phyloP scores from a whole-genome alignment of 73 alveolate genomes.

The Blepharisma japonicum region DNA sequence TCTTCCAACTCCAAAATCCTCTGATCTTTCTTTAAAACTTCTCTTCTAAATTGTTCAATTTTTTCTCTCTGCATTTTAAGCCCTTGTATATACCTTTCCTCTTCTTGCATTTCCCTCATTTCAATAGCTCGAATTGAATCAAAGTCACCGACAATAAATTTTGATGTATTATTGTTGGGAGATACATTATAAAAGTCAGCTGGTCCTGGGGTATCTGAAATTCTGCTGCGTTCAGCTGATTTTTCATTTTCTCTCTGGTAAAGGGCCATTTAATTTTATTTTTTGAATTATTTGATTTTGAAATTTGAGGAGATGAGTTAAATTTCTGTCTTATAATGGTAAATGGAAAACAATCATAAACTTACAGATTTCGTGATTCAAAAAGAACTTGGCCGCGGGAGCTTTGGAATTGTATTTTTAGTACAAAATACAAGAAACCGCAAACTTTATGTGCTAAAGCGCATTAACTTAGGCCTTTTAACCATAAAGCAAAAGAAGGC shows the following conservation, averaged over 20 bases:
- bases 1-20: background rate
- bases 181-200: too few relatives aligned
- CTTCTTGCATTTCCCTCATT: constrained; percentile 17
- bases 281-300: too few relatives aligned
- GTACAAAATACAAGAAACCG: constrained; percentile 62
- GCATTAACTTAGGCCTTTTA: constrained; percentile 85
- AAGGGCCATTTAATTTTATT: too few relatives aligned
- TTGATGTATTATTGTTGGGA: too few relatives aligned
- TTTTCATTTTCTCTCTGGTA: too few relatives aligned
- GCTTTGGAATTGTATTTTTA: constrained; percentile 90
- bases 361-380: constrained; percentile 77
- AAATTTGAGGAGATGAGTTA: too few relatives aligned
- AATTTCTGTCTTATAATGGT: background rate
- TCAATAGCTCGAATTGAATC: constrained; percentile 24
- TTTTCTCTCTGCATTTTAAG: constrained; percentile 1
- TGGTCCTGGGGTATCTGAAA: too few relatives aligned
- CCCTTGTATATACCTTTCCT: constrained; percentile 11
- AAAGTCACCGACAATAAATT: background rate
- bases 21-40: background rate
- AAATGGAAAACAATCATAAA: background rate
- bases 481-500: constrained; percentile 77
- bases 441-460: constrained; percentile 82
- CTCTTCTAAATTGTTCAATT: constrained; percentile 3
- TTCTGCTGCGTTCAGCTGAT: too few relatives aligned
- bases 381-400: constrained; percentile 91